Evolutionary conservation across 805 yeast genomes (phyloP).

Genomic region (Torulaspora indica): DNA sequence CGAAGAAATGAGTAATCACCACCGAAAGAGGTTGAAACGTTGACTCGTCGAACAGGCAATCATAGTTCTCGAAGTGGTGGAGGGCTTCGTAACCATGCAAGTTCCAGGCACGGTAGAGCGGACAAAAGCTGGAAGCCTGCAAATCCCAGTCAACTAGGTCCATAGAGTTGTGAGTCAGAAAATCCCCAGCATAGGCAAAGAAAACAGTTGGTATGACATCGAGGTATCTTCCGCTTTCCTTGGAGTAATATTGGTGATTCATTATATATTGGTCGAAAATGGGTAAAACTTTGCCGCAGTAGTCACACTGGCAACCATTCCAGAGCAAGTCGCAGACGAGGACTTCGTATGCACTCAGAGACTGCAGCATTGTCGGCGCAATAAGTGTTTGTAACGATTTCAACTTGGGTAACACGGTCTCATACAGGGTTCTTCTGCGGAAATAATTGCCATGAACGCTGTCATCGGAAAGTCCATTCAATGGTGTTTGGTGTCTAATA

Average conservation of each 20-base stretch:
- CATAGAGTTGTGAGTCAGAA: constrained; percentile 37
- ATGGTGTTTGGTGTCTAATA: constrained; percentile 56
- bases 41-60: constrained; percentile 44
- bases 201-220: constrained; percentile 59
- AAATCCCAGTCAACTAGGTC: constrained; percentile 32
- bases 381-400: constrained; percentile 42
- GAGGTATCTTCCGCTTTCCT: constrained; percentile 42
- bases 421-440: constrained; percentile 52
- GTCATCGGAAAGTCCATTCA: constrained; percentile 52
- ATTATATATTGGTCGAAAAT: constrained; percentile 56
- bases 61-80: constrained; percentile 38
- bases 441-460: constrained; percentile 72
- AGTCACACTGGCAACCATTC: constrained; percentile 69
- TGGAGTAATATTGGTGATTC: constrained; percentile 58
- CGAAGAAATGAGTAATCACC: constrained; percentile 46
- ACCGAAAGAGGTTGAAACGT: constrained; percentile 40
- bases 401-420: constrained; percentile 45
- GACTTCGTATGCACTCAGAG: constrained; percentile 65
- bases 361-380: constrained; percentile 56
- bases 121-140: constrained; percentile 33
- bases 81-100: constrained; percentile 46
- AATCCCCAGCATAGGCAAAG: constrained; percentile 49
- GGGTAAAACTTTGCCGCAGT: constrained; percentile 48
- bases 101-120: constrained; percentile 41
- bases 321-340: constrained; percentile 64